Base-by-base conservation (phyloP, 2,329 filamentous ascomycete species). In the Whalleya microplaca region DNA sequence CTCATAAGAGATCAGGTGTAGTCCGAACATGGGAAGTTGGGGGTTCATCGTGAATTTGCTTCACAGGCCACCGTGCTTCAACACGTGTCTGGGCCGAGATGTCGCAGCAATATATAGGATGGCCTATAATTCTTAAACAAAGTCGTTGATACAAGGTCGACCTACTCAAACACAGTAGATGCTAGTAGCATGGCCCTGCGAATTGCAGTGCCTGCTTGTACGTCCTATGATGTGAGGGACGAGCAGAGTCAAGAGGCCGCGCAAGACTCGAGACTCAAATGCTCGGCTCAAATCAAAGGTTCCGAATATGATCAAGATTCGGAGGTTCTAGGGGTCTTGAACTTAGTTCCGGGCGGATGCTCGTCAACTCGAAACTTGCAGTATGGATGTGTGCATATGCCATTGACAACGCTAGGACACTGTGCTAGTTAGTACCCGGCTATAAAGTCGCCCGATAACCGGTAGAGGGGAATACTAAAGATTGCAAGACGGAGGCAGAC, bases 301-400 rank as follows among this genome's bases (percentile, higher is more conserved):
- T 37, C 10, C 8, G 14, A 16, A 12, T 37, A 3, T 16, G 14
- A 37, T 37, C 32, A 37, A 19, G 21, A 40, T 32, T 48, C 41
- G 43, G 21, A 27, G 12, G 32, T 6, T 43, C 59, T 58, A 54
- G 54, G 49, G 18, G 32, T 46, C 53, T 71, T 78, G 63, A 79
- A 80, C 62, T 77, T 82, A 3, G 83, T 86, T n/a, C 77, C 77
- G 0, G 84, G 83, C 0, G 84, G 83, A 68, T 87, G 84, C 19
- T 80, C 77, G 2, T 80, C 75, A 16, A 74, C 69, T 2, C 71
- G 67, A 66, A 86, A 87, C 59, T 81, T 81, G 75, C 84, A 87
- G 64, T 75, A 80, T 16, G 80, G 80, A 58, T 84, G 80, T 16
- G 69, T 74, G 69, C 84, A 87, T 21, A 75, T 64, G 3, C 78